These are phyloP conservation scores for Aspergillus ellipticus DNA, from an alignment of 495 filamentous ascomycete genomes.

Conservation along the genomic window DNA sequence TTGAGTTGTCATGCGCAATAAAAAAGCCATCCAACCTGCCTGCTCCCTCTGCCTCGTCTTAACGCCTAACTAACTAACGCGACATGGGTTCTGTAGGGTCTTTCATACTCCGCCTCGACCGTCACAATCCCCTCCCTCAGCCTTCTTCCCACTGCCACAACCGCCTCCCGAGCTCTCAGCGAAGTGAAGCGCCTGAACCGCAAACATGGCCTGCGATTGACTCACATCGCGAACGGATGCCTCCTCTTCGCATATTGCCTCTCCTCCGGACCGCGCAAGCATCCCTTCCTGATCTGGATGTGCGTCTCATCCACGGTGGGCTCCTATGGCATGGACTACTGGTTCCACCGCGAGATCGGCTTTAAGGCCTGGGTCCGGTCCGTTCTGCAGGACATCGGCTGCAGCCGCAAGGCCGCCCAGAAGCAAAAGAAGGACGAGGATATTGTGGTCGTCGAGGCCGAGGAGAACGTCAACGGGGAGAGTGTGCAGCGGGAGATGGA, in stretches of 20 bases:
- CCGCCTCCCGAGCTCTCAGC: slow-evolving; percentile 61
- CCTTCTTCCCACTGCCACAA: slow-evolving; percentile 66
- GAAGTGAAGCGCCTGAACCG: slow-evolving; percentile 57
- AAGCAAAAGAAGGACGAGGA: slow-evolving; percentile 64
- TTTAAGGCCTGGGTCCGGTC: slow-evolving; percentile 28
- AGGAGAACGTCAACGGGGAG: slow-evolving; percentile 72
- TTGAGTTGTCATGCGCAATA: too few relatives aligned
- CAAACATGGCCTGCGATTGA: slow-evolving; percentile 56
- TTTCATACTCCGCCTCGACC: slow-evolving; percentile 73
- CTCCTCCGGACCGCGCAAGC: slow-evolving; percentile 64
- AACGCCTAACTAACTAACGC: not conserved
- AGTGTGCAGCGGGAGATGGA: slow-evolving; percentile 68
- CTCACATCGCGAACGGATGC: slow-evolving; percentile 56
- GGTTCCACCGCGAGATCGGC: slow-evolving; percentile 38
- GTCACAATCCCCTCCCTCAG: slow-evolving; percentile 73
- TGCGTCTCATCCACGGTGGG: slow-evolving; percentile 51
- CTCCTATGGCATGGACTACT: slow-evolving; percentile 55
- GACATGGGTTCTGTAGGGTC: slow-evolving; percentile 52
- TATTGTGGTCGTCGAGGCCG: slow-evolving; percentile 51
- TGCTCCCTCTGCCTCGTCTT: not conserved
- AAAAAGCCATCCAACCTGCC: not conserved
- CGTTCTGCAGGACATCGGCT: slow-evolving; percentile 27
- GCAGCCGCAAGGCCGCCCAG: slow-evolving; percentile 13
- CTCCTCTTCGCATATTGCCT: slow-evolving; percentile 70
- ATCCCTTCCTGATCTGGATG: slow-evolving; percentile 86